Base-by-base conservation (phyloP, 2,329 filamentous ascomycete species). In the Venturia effusa region DNA sequence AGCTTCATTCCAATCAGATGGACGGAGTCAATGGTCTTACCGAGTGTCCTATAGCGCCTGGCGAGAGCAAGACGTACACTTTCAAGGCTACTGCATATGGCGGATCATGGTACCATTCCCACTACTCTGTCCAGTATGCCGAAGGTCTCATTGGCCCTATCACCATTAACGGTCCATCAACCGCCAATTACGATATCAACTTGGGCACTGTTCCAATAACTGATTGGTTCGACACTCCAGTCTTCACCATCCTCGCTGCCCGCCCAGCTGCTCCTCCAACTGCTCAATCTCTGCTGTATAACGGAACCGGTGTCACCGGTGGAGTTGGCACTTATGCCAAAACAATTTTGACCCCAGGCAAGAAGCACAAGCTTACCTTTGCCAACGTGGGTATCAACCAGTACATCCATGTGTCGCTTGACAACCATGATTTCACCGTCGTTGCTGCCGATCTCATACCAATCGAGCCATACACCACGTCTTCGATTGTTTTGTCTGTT, bases 1-100 rank as follows among this genome's bases (percentile, higher is more conserved):
- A 80, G 67, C 67, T 77, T 8, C 71, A 74, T 43, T 73, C 72
- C 8, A 73, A 74, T 30, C 70, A 79, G 55, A 72, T 74, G 67
- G 79, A 81, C 66, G 79, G 79, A 13, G 75, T 77, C 4, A 75
- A 75, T 30, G 78, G 80, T 34, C 70, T 83, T 30, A 83, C 81
- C 13, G 86, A 90, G 71, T 91, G 88, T 67, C 87, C 88, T 1
- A 84, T 89, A 65, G 77, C 85, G 5, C 86, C 87, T 0, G 83
- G 83, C 30, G 68, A 76, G 19, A 72, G 69, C 8, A 71, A 73
- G 64, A 78, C 74, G 4, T 80, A 80, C 67, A 74, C 67, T n/a
- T 76, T 72, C 69, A 67, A 67, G 55, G 72, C 72, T 17, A 60
- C 55, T 30, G 30, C 81, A 68, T 81, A 84, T 71, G 82, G 84